Evolutionary conservation across 2,329 filamentous ascomycete species (phyloP).

Genomic region (Chrysoporthe austroafricana): DNA sequence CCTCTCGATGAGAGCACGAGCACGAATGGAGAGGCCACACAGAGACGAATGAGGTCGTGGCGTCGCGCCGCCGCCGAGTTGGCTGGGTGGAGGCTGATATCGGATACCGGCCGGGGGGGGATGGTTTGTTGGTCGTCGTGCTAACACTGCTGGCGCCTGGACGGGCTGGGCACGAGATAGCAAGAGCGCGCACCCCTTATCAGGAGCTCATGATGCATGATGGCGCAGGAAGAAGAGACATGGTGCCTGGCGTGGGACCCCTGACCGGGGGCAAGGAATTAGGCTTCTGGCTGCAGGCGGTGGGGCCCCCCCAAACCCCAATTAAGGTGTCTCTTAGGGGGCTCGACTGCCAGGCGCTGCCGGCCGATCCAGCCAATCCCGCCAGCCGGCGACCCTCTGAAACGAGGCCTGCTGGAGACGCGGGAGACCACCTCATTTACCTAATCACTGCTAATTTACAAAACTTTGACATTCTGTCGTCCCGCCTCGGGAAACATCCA

Average conservation of each 20-base stretch:
- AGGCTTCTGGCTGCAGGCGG: not conserved
- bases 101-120: not conserved
- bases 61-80: too few relatives aligned
- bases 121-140: not conserved
- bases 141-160: not conserved
- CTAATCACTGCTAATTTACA: not conserved
- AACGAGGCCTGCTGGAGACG: not conserved
- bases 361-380: not conserved
- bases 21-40: too few relatives aligned
- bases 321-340: not conserved
- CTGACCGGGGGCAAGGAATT: constrained; percentile 1
- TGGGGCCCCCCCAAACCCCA: not conserved
- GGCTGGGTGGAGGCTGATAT: too few relatives aligned
- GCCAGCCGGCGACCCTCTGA: not conserved
- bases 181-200: not conserved
- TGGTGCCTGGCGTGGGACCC: not conserved
- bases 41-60: too few relatives aligned
- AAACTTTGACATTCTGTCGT: constrained; percentile 9
- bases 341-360: not conserved
- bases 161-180: not conserved
- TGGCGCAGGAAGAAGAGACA: not conserved
- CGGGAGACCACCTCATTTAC: not conserved
- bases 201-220: not conserved
- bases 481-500: not conserved
- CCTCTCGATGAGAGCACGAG: too few relatives aligned